Evolutionary conservation across 768 basidiomycete species (phyloP).

Genomic region (Boletus edulis): DNA sequence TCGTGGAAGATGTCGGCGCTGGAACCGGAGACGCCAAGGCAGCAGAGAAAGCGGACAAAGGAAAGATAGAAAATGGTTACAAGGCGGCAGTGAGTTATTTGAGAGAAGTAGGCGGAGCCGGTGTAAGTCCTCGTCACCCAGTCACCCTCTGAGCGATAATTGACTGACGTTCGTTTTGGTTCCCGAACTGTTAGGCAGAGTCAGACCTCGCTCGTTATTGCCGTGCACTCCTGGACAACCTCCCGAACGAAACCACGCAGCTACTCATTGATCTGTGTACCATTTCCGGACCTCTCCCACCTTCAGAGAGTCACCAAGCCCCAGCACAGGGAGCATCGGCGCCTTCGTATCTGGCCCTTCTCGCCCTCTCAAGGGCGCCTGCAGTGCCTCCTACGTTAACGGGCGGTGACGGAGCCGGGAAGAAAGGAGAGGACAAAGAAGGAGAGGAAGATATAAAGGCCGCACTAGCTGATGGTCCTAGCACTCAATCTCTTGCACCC

Average conservation of each 20-base stretch:
- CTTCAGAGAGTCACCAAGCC: constrained; percentile 22
- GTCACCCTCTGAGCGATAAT: too few species aligned
- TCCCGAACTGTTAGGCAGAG: constrained; percentile 60
- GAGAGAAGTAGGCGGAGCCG: constrained; percentile 71
- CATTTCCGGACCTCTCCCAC: constrained; percentile 48
- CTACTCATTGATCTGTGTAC: constrained; percentile 92
- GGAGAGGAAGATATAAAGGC: constrained; percentile 19
- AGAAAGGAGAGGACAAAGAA: constrained; percentile 16
- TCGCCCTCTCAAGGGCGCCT: constrained; percentile 65
- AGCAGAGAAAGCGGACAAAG: constrained; percentile 16
- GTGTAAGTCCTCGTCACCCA: constrained; percentile 49
- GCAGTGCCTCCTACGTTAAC: constrained; percentile 42
- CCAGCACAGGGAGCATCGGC: constrained; percentile 23
- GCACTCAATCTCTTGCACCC: constrained; percentile 7
- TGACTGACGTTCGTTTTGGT: background rate
- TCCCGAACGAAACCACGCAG: constrained; percentile 87
- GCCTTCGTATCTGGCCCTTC: constrained; percentile 77
- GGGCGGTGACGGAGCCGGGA: constrained; percentile 23
- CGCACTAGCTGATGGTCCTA: constrained; percentile 27
- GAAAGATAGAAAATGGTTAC: constrained; percentile 46
- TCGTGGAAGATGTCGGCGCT: constrained; percentile 83
- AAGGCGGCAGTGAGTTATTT: constrained; percentile 81
- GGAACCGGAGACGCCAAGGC: constrained; percentile 7
- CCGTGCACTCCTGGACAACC: constrained; percentile 73
- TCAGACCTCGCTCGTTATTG: constrained; percentile 87